Percentiles rank a stretch among this genome's conserved stretches.
These are phyloP conservation scores for Herpotrichia juniperi DNA, from an alignment of 2,329 filamentous ascomycete genomes.

Conservation along the genomic window DNA sequence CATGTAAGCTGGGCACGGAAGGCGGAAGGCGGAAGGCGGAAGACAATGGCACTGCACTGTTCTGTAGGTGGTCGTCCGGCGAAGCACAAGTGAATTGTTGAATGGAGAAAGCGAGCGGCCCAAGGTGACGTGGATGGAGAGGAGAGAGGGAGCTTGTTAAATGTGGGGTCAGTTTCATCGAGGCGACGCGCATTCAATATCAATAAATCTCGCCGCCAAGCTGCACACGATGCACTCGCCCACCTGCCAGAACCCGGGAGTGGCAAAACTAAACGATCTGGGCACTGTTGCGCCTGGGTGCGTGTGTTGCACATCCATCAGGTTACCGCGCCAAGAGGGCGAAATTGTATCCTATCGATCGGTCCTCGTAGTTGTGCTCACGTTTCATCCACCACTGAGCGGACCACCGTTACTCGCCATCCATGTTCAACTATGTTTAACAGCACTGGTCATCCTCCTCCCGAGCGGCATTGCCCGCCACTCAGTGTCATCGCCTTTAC, in stretches of 20 bases:
- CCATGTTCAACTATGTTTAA: conserved; percentile 17
- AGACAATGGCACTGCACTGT: neutral
- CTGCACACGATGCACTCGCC: neutral
- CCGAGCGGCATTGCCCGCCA: neutral
- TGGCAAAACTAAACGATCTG: neutral
- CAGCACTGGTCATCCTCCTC: conserved; percentile 10
- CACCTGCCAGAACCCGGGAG: neutral
- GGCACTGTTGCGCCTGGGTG: neutral
- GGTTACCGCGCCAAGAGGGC: neutral
- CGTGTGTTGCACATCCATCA: no score
- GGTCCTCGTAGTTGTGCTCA: conserved; percentile 1
- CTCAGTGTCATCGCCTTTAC: neutral
- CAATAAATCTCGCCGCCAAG: neutral
- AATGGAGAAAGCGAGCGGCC: neutral
- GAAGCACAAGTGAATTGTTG: no score
- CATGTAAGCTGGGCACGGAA: neutral
- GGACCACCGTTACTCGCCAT: conserved; percentile 12
- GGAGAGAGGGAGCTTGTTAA: neutral
- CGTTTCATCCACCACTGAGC: conserved; percentile 18
- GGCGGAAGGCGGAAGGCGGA: no score
- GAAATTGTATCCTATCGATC: neutral
- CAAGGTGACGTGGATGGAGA: neutral
- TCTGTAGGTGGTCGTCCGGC: neutral
- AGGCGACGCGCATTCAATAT: neutral
- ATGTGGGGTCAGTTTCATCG: neutral